These are phyloP conservation scores for Neoscytalidium dimidiatum DNA, from an alignment of 2,329 filamentous ascomycete genomes.

Conservation along the genomic window DNA sequence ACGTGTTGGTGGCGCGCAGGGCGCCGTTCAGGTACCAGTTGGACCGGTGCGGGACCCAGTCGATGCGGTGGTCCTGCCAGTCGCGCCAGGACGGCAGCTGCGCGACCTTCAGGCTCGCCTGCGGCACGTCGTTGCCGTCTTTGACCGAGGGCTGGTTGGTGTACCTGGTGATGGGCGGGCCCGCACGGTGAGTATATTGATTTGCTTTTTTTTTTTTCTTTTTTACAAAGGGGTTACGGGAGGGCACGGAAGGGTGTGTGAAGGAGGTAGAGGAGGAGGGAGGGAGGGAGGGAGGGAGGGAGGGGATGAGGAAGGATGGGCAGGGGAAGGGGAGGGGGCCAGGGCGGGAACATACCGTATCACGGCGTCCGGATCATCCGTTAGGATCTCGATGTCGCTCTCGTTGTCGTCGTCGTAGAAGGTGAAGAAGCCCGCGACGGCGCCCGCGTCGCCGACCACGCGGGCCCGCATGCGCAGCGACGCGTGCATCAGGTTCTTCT, in stretches of 20 bases:
- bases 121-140: constrained; percentile 46
- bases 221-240: too few species aligned
- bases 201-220: background rate
- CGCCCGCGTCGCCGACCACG: constrained; percentile 47
- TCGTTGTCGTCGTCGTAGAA: constrained; percentile 51
- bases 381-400: constrained; percentile 57
- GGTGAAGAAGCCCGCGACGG: constrained; percentile 59
- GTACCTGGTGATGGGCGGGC: constrained; percentile 37
- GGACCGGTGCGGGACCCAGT: constrained; percentile 58
- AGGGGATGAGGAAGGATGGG: background rate
- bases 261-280: background rate
- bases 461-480: constrained; percentile 52
- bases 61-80: constrained; percentile 62
- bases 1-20: constrained; percentile 54
- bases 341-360: constrained; percentile 32
- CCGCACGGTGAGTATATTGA: too few species aligned
- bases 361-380: constrained; percentile 44
- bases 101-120: constrained; percentile 52
- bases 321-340: background rate
- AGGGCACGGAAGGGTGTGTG: too few species aligned
- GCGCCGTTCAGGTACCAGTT: constrained; percentile 59
- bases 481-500: constrained; percentile 49
- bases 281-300: background rate
- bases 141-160: constrained; percentile 62
- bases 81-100: constrained; percentile 54